These are phyloP conservation scores for Metschnikowia vanudenii DNA, from an alignment of 805 yeast genomes.

Conservation along the genomic window DNA sequence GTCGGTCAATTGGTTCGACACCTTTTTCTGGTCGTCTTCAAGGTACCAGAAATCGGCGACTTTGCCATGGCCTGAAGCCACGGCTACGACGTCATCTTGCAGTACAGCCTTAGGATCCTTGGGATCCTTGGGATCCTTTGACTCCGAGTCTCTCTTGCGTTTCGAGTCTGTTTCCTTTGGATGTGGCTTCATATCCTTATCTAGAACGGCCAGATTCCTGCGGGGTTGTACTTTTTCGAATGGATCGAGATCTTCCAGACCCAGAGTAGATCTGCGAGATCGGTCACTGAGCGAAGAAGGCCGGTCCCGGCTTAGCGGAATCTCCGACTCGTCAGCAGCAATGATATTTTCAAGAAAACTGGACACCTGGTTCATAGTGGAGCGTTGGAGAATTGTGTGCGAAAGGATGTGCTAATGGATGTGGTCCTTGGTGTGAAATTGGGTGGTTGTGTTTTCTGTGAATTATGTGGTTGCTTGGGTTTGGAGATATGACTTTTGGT, in stretches of 20 bases:
- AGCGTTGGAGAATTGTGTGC: too few relatives aligned
- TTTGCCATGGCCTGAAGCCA: conserved; percentile 6
- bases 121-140: too few relatives aligned
- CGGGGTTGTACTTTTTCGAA: neutral
- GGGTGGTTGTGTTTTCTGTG: neutral
- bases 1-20: conserved; percentile 50
- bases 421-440: too few relatives aligned
- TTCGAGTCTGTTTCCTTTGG: neutral
- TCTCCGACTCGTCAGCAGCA: conserved; percentile 24
- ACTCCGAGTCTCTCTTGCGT: neutral
- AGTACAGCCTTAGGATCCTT: neutral
- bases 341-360: conserved; percentile 37
- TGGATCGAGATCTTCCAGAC: conserved; percentile 1
- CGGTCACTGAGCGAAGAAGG: neutral
- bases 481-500: too few relatives aligned
- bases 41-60: conserved; percentile 28
- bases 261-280: conserved; percentile 6
- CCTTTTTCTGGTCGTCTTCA: conserved; percentile 23
- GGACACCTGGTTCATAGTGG: conserved; percentile 37
- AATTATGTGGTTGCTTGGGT: too few relatives aligned
- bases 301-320: neutral
- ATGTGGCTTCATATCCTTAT: neutral
- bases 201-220: neutral
- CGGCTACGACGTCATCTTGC: too few relatives aligned
- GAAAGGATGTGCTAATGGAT: too few relatives aligned